Evolutionary conservation across 768 basidiomycete genomes (phyloP), one percentile per base, ranked within the genome.

Genomic region (Trametes cubensis): DNA sequence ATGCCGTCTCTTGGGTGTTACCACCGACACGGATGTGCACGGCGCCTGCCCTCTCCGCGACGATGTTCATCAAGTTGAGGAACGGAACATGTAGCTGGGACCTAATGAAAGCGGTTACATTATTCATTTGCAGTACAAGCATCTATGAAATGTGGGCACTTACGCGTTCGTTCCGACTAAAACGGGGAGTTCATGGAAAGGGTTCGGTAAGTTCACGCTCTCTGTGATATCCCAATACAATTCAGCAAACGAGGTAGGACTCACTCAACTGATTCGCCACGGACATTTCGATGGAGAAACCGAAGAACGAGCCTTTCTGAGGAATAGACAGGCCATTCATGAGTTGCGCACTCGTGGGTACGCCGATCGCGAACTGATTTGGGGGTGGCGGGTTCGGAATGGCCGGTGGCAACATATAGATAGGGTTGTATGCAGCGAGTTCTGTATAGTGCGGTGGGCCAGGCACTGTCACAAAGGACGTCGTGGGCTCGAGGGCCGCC

Each of bases 261-360:
- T 61, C 41, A 65, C 64, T 65, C 28, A 65, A 46, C 40, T 65
- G 64, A 48, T 58, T 61, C 10, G 85, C 80, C 3, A 91, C 85
- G 48, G 88, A 88, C 77, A 90, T 80, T 71, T 92, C 90, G 38
- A 92, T 80, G 4, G 86, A 89, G 70, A 92, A 92, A 0, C 88
- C 89, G 53, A 86, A 81, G 69, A 90, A 91, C 11, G 83, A 79
- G 17, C 85, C 86, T 18, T 71, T 66, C 59, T 80, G 79, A 14
- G 71, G 68, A 55, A 80, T 80, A 2, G 80, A 80, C 39, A 85
- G 63, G 11, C 71, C 74, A 3, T 62, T 53, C 46, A 75, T 69
- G n/a, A 66, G 64, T 10, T 62, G 60, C 14, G 59, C 69, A 40
- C 57, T 68, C n/a, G 60, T 61, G 23, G 63, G 58, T n/a, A 86